These are phyloP conservation scores for Sugiyamaella mastotermitis DNA, from an alignment of 805 yeast genomes.

Conservation along the genomic window DNA sequence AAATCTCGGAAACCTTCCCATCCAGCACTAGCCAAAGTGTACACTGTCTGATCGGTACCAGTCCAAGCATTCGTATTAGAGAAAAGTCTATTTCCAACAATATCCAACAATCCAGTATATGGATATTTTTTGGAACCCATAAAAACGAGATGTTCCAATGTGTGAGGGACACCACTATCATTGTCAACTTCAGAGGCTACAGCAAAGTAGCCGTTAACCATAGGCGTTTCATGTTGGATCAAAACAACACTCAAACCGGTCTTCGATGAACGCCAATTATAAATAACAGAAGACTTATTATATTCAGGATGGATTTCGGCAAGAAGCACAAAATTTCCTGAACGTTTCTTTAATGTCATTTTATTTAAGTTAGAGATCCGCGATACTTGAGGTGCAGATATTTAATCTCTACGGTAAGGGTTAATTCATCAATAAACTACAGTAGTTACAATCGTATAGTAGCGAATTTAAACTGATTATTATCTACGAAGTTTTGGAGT, in stretches of 20 bases:
- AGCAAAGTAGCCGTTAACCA: slow-evolving; percentile 87
- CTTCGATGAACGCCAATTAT: slow-evolving; percentile 63
- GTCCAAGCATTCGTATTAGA: slow-evolving; percentile 97
- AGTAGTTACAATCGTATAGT: too few species aligned
- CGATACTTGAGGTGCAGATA: too few species aligned
- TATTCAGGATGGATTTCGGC: slow-evolving; percentile 1
- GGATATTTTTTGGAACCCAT: slow-evolving; percentile 91
- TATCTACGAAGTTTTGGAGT: too few species aligned
- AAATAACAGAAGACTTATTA: slow-evolving; percentile 1
- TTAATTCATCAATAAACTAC: too few species aligned
- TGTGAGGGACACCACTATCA: slow-evolving; percentile 92
- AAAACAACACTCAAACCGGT: slow-evolving; percentile 81
- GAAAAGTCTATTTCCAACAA: slow-evolving; percentile 74
- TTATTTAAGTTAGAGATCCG: too few species aligned
- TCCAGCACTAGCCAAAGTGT: slow-evolving; percentile 87
- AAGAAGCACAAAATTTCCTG: background rate
- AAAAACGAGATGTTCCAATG: slow-evolving; percentile 87
- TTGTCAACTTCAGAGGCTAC: slow-evolving; percentile 88
- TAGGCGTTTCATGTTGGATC: slow-evolving; percentile 74
- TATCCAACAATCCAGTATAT: slow-evolving; percentile 84
- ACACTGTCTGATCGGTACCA: slow-evolving; percentile 90
- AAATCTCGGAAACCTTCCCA: slow-evolving; percentile 88
- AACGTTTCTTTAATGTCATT: too few species aligned
- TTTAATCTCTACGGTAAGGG: too few species aligned
- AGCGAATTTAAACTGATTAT: too few species aligned